Percentiles rank a stretch among this genome's conserved stretches.
These are phyloP conservation scores for Alternaria arbusti DNA, from an alignment of 2,329 filamentous ascomycete species.

Conservation along the genomic window DNA sequence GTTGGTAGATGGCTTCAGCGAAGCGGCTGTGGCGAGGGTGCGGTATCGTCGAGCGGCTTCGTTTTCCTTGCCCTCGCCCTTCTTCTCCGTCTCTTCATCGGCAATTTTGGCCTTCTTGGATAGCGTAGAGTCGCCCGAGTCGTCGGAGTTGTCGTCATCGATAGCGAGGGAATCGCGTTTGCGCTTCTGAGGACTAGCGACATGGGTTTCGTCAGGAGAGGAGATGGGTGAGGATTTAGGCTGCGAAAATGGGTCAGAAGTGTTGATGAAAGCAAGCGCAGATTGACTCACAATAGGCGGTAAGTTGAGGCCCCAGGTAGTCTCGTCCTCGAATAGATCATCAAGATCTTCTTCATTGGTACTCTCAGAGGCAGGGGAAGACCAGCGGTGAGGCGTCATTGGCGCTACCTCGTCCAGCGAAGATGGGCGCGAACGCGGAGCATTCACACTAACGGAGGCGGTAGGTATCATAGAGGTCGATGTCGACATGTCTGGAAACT, in stretches of 20 bases:
- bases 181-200: background rate
- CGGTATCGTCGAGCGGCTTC: background rate
- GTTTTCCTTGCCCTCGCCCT: background rate
- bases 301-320: background rate
- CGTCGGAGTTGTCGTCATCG: background rate
- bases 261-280: fast-evolving
- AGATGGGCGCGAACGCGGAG: background rate
- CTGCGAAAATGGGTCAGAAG: background rate
- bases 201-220: background rate
- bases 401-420: background rate
- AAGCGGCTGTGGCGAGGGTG: background rate
- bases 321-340: background rate
- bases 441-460: background rate
- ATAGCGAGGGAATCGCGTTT: background rate
- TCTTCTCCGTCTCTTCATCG: fast-evolving
- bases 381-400: background rate
- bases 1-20: background rate
- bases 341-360: background rate
- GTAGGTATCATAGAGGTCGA: background rate
- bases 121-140: background rate
- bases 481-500: background rate
- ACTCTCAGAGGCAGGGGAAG: background rate
- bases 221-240: background rate
- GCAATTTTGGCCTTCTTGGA: background rate
- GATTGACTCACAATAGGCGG: background rate